Evolutionary conservation across 768 basidiomycete species (phyloP), one percentile per base, ranked within the genome.

Genomic region (Rhizopogon vesiculosus): DNA sequence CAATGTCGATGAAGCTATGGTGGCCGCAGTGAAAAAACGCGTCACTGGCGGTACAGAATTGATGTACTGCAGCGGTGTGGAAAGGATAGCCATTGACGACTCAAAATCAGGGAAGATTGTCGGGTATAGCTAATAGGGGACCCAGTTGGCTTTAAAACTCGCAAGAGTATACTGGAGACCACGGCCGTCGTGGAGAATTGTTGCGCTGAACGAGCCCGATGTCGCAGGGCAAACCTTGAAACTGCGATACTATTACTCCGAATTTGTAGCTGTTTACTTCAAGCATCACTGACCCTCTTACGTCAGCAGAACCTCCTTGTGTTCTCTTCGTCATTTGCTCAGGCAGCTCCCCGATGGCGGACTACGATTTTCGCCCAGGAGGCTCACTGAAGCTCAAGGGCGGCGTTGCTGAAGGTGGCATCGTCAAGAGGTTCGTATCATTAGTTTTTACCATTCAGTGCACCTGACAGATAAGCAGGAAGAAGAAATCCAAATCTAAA

Each of bases 361-460:
- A 89, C 71, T 94, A 95, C 72, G 84, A 89, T 74, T 78, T 89
- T 72, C 85, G 85, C 69, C 86, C 90, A 54, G 89, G 91, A 46
- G 92, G 93, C 67, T 85, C 90, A 61, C 87, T 95, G 69, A 95
- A 93, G 71, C 80, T 95, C 66, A 95, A 93, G 75, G 84, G 89
- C n/a, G 84, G 81, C 38, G 86, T 87, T 35, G 76, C 77, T 28
- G 91, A 89, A 61, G 91, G 89, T 55, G 88, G 89, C 3, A 79
- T 88, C 55, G 84, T 85, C 45, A 93, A 93, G 72, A 93, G 93
- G 92, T 91, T 61, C 60, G 83, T 69, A 2, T 55, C 13, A 42
- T 35, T 55, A 35, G 56, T 28, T 57, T 19, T 40, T 59, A 7
- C 33, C 13, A 45, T 13, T 43, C 58, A 29, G 52, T 50, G n/a